Percentiles rank a stretch among this genome's conserved stretches.
Evolutionary conservation across 257 asterid species (phyloP).

Genomic region (Nicotiana obtusifolia): DNA sequence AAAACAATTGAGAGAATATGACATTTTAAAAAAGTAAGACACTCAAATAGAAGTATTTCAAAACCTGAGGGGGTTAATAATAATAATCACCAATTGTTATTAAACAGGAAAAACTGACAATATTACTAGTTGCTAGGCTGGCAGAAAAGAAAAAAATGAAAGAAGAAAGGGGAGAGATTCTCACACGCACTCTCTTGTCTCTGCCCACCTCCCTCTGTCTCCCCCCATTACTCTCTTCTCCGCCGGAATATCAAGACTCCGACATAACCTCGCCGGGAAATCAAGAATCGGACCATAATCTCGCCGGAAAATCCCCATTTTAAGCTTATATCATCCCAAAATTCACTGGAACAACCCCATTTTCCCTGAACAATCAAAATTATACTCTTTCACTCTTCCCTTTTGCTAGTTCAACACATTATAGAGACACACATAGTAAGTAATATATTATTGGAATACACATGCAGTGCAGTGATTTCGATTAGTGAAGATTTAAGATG

Average conservation of each 20-base stretch:
- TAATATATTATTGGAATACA: neutral
- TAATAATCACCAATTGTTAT: neutral
- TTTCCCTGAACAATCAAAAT: neutral
- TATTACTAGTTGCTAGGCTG: neutral
- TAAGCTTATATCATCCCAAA: neutral
- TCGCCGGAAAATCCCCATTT: neutral
- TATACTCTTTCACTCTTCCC: neutral
- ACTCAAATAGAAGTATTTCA: neutral
- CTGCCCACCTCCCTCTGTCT: constrained; percentile 12
- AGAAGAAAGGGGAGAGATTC: constrained; percentile 9
- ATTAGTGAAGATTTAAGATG: constrained; percentile 32
- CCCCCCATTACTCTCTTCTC: no score
- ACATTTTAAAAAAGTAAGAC: neutral
- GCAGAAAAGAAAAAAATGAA: neutral
- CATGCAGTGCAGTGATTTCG: neutral
- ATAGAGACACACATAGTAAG: neutral
- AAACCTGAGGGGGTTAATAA: neutral
- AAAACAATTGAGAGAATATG: neutral
- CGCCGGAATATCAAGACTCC: neutral
- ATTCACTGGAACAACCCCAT: neutral
- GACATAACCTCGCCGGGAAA: neutral
- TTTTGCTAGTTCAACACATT: neutral
- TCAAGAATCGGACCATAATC: neutral
- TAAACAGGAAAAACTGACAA: neutral
- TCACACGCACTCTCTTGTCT: constrained; percentile 4